phyloP scores from a whole-genome alignment of 495 filamentous ascomycete genomes.

The Pseudoneurospora amorphoporcata region DNA sequence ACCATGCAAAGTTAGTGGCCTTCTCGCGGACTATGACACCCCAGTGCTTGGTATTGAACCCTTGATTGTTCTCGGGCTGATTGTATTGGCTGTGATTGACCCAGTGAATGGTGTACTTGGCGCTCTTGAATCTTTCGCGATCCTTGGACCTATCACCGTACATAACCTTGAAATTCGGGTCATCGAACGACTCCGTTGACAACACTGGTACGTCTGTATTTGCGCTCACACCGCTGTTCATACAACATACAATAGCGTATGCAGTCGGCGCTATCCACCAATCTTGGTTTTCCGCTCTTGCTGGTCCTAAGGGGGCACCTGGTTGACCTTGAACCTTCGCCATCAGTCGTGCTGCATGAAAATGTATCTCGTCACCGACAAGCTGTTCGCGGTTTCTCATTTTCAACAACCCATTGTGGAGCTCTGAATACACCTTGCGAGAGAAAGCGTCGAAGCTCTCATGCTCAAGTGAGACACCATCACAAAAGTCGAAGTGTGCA shows the following conservation, averaged over 20 bases:
- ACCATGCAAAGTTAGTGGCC: not conserved
- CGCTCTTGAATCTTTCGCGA: not conserved
- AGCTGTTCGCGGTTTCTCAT: not conserved
- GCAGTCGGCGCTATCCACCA: not conserved
- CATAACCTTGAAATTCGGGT: not conserved
- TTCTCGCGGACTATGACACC: not conserved
- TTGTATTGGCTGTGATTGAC: not conserved
- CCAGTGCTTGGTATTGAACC: not conserved
- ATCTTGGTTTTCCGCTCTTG: not conserved
- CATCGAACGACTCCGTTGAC: not conserved
- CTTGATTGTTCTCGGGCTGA: not conserved
- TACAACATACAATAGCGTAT: not conserved
- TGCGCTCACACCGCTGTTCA: not conserved
- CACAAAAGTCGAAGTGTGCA: not conserved
- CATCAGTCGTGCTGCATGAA: not conserved
- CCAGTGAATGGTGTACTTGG: not conserved
- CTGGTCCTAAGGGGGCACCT: not conserved
- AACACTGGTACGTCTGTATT: not conserved
- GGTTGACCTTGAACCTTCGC: not conserved
- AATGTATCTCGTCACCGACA: not conserved
- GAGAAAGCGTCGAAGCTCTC: not conserved
- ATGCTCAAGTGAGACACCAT: not conserved
- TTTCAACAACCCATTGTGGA: not conserved
- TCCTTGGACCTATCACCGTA: not conserved
- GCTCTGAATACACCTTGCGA: not conserved